Evolutionary conservation across 768 basidiomycete species (phyloP), one percentile per base, ranked within the genome.

Genomic region (Auriculariales sp.): DNA sequence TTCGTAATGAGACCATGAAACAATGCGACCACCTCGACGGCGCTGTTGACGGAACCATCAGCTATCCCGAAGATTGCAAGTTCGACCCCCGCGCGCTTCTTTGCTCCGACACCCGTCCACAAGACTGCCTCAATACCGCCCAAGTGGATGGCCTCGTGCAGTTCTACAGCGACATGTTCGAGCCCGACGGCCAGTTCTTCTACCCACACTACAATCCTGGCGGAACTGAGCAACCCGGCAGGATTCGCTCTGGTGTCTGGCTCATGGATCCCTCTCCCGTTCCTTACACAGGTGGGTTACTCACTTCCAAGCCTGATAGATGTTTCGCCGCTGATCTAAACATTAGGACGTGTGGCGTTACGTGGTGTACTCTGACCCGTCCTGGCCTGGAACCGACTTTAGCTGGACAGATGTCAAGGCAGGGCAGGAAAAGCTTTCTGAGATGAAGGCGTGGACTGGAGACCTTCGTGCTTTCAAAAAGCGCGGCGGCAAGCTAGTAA

Each of bases 11-110:
- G 48, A 58, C 62, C 11, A 49, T 65, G 48, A 52, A 56, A 28
- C 64, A 65, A 49, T 65, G 64, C 46, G 64, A 65, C 46, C 54
- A 28, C 3, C 34, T 62, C 27, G 64, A 65, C 49, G 64, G 64
- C 10, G 58, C 62, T 29, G 22, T 55, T 1, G 63, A 64, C 50
- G 58, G 59, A 4, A 58, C 63, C 48, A 61, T 64, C 44, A 51
- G 53, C 15, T 59, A 61, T 32, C 61, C 61, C 2, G 56, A 59
- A 28, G 31, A 51, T 12, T 62, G 61, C 49, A 49, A 52, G 32
- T 63, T 65, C 53, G 59, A 61, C 5, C 62, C 62, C 9, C 60
- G 61, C 29, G 57, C 60, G 1, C 47, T 64, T 25, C 51, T 57
- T 2, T 64, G 63, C 46, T 48, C 57, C 15, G 32, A 47, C n/a